A percentile compares a stretch with the other conserved stretches of the same genome.
Conservation (phyloP, 352 stramenopile species). For the Phytophthora chlamydospora region DNA sequence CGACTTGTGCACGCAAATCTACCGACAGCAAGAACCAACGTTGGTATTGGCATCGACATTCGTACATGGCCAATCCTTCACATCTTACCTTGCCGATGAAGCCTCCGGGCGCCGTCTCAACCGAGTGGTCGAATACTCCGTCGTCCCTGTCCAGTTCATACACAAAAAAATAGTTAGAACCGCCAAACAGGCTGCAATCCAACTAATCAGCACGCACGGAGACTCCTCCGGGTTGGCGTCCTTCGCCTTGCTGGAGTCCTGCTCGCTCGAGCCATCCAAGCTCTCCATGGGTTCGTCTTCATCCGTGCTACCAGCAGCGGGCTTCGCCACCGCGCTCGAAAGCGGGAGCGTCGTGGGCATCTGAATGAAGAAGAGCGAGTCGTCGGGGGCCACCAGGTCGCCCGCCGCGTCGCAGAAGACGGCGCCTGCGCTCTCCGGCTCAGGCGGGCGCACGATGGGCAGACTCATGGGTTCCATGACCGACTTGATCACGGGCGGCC, state of each 20-base stretch:
- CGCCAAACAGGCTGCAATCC: neutral
- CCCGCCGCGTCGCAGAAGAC: conserved; percentile 73
- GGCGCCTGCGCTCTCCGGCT: conserved; percentile 61
- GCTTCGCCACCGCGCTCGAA: conserved; percentile 47
- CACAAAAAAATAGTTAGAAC: conserved; percentile 14
- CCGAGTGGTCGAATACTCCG: conserved; percentile 71
- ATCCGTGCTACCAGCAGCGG: conserved; percentile 21
- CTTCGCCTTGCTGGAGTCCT: conserved; percentile 21
- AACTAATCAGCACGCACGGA: conserved; percentile 16
- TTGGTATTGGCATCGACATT: neutral
- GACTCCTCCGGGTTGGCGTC: conserved; percentile 31
- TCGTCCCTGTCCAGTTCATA: conserved; percentile 43
- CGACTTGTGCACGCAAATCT: conserved; percentile 87
- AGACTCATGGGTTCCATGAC: conserved; percentile 86
- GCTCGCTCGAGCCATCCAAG: conserved; percentile 15
- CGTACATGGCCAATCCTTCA: neutral
- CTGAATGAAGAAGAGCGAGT: conserved; percentile 85
- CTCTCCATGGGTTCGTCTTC: conserved; percentile 48
- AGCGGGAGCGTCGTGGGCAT: conserved; percentile 84
- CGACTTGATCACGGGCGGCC: conserved; percentile 80
- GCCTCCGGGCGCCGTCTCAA: conserved; percentile 69
- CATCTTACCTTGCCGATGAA: conserved; percentile 81
- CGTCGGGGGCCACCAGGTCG: conserved; percentile 60
- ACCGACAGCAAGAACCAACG: neutral
- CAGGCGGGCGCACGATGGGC: conserved; percentile 66